Conservation (phyloP, 371 early-diverging fungal species). For the Mucor circinelloides region DNA sequence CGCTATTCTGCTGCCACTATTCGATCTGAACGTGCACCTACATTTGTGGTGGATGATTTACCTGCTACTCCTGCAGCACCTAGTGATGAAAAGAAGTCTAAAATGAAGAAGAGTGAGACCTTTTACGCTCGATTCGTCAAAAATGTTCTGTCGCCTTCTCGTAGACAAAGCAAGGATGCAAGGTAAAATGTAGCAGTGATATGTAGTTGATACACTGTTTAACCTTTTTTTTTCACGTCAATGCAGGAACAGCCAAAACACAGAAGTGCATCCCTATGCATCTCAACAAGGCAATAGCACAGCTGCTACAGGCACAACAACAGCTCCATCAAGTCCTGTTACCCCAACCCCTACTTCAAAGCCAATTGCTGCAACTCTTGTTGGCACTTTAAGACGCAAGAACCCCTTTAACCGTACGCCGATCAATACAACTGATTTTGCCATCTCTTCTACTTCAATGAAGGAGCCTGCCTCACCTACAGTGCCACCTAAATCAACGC, state of each 20-base stretch:
- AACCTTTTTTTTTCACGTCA: not conserved
- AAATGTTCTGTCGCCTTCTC: constrained; percentile 25
- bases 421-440: constrained; percentile 21
- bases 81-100: constrained; percentile 4
- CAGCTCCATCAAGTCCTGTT: constrained; percentile 4
- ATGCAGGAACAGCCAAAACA: constrained; percentile 11
- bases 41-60: constrained; percentile 7
- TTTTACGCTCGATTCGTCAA: constrained; percentile 45
- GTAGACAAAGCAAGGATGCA: constrained; percentile 29
- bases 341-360: constrained; percentile 5
- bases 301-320: not conserved
- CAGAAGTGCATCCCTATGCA: constrained; percentile 3
- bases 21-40: constrained; percentile 18
- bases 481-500: constrained; percentile 31
- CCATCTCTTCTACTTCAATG: constrained; percentile 16
- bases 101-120: constrained; percentile 46
- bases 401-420: constrained; percentile 36
- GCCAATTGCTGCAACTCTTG: constrained; percentile 17
- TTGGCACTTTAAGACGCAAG: constrained; percentile 45
- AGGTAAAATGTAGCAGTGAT: not conserved
- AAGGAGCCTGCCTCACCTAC: constrained; percentile 15
- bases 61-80: constrained; percentile 23
- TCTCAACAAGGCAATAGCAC: not conserved
- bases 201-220: not conserved
- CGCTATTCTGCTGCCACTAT: constrained; percentile 29